Percentiles rank a stretch among this genome's conserved stretches.
These are phyloP conservation scores for Gossypioides kirkii DNA, from an alignment of 345 rosid genomes.

Conservation along the genomic window DNA sequence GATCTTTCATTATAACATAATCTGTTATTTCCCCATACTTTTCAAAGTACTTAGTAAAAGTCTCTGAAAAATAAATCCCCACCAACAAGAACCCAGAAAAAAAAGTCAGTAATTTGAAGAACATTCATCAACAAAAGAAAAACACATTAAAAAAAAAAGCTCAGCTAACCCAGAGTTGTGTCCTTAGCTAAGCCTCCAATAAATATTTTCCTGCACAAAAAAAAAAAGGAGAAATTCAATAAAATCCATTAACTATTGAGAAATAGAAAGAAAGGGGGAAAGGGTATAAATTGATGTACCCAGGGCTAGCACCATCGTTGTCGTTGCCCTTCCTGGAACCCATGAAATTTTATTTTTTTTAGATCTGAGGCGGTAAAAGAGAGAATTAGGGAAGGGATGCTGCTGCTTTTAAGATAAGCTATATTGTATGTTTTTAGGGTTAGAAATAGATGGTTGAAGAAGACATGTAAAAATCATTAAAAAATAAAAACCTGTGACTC, in stretches of 20 bases:
- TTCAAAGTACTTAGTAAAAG: conserved; percentile 70
- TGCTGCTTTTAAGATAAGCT: too few species aligned
- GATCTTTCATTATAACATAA: conserved; percentile 88
- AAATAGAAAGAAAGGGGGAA: background rate
- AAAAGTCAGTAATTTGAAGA: background rate
- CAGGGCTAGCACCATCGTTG: conserved; percentile 17
- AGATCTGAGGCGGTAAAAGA: background rate
- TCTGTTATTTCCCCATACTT: conserved; percentile 81
- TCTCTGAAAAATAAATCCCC: conserved; percentile 30
- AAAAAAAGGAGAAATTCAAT: background rate
- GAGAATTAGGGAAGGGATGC: background rate
- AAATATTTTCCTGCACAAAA: conserved; percentile 61
- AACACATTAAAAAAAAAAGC: background rate
- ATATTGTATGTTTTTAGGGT: too few species aligned
- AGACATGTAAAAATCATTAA: too few species aligned
- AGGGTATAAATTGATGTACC: background rate
- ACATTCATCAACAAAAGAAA: background rate
- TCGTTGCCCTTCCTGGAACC: conserved; percentile 11
- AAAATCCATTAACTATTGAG: background rate
- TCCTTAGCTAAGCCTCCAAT: conserved; percentile 85
- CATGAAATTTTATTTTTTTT: background rate
- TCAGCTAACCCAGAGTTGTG: conserved; percentile 46
- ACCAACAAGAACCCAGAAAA: background rate
- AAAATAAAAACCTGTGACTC: too few species aligned
- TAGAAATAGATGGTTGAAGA: too few species aligned